These are phyloP conservation scores for Daphne laureola DNA, from an alignment of 441 rosid species.

Conservation along the genomic window DNA sequence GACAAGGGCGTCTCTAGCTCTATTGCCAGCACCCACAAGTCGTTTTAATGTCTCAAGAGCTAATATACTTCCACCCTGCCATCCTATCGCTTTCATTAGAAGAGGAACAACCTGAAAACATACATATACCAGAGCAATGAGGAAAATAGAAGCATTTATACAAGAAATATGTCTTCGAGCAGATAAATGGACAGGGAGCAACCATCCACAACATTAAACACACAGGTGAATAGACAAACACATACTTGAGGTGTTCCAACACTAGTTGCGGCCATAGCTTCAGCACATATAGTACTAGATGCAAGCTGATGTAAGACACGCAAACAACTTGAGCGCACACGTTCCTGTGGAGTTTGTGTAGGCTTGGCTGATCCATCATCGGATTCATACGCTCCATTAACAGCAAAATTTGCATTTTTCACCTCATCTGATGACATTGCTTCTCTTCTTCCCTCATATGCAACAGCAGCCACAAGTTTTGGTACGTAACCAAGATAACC, in stretches of 20 bases:
- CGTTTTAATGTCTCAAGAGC: constrained; percentile 98
- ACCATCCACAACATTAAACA: constrained; percentile 6
- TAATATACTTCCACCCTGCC: constrained; percentile 99
- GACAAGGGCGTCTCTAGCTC: constrained; percentile 98
- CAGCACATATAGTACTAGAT: constrained; percentile 93
- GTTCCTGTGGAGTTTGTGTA: constrained; percentile 91
- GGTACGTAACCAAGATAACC: constrained; percentile 99
- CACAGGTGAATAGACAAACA: constrained; percentile 1
- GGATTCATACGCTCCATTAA: constrained; percentile 41
- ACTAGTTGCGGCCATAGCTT: constrained; percentile 99
- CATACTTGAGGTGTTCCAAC: constrained; percentile 90
- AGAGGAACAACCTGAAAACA: constrained; percentile 91
- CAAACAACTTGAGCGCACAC: constrained; percentile 97
- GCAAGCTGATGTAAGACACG: constrained; percentile 99
- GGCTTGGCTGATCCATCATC: constrained; percentile 54
- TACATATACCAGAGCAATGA: constrained; percentile 3
- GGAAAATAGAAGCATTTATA: neutral
- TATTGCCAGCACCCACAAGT: constrained; percentile 97
- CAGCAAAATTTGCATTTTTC: constrained; percentile 33
- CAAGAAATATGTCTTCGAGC: neutral
- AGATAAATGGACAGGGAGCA: constrained; percentile 6
- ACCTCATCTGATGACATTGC: constrained; percentile 77
- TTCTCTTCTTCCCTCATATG: constrained; percentile 90
- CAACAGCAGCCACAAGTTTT: constrained; percentile 96
- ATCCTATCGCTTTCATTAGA: constrained; percentile 98